These are phyloP conservation scores for Colletotrichum sp. DNA, from an alignment of 2,329 filamentous ascomycete species.

Conservation along the genomic window DNA sequence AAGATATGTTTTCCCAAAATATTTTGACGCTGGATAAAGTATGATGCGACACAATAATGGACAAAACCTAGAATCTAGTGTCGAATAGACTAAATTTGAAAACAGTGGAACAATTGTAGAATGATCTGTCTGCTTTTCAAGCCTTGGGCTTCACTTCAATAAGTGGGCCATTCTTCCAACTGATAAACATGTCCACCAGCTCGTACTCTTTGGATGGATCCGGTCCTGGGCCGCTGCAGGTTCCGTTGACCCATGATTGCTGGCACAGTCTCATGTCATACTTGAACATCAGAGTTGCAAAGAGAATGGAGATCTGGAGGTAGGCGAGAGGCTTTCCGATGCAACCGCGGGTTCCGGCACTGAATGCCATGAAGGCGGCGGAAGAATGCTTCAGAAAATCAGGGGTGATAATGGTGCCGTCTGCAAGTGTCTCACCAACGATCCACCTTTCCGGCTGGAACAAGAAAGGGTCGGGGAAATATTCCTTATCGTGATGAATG, in stretches of 20 bases:
- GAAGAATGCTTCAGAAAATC: background rate
- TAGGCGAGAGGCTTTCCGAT: constrained; percentile 1
- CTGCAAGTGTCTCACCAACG: background rate
- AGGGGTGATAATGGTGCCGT: background rate
- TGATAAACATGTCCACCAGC: constrained; percentile 4
- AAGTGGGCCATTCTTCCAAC: background rate
- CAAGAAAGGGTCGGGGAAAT: background rate
- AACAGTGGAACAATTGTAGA: background rate
- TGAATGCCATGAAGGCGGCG: constrained; percentile 2
- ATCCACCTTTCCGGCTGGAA: constrained; percentile 6
- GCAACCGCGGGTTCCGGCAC: background rate
- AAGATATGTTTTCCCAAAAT: background rate
- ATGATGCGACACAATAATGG: background rate
- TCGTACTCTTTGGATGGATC: constrained; percentile 1
- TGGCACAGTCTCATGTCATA: constrained; percentile 1
- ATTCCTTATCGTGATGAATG: background rate
- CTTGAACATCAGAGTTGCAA: background rate
- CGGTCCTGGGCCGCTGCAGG: background rate
- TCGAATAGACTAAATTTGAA: background rate
- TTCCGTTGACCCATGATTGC: background rate
- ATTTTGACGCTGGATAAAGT: background rate
- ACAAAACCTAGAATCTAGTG: background rate
- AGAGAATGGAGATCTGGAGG: background rate
- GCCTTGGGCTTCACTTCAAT: background rate
- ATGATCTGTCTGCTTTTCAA: background rate